These are phyloP conservation scores for Rhizophagus sp. DNA, from an alignment of 192 early-diverging fungal species.

Conservation along the genomic window DNA sequence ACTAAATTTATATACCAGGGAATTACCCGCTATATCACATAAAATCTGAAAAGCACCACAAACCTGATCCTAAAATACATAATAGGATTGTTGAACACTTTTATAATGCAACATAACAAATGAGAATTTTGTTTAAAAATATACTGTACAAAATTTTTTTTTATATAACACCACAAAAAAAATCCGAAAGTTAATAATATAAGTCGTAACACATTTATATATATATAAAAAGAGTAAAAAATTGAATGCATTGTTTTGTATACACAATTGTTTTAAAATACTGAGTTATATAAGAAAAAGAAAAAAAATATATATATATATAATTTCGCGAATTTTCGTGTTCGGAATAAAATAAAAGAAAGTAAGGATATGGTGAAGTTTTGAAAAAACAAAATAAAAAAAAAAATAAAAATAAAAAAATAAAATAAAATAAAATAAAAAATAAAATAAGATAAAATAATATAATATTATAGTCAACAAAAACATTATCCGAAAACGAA, in stretches of 20 bases:
- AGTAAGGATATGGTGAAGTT: background rate
- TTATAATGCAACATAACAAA: too few relatives aligned
- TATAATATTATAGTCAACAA: too few relatives aligned
- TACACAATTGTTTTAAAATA: conserved; percentile 12
- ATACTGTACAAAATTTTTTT: too few relatives aligned
- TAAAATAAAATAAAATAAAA: background rate
- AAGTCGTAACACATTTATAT: conserved; percentile 4
- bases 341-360: background rate
- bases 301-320: background rate
- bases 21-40: too few relatives aligned
- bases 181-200: background rate
- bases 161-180: too few relatives aligned
- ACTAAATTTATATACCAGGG: too few relatives aligned
- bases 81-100: too few relatives aligned
- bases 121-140: too few relatives aligned
- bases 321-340: background rate
- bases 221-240: background rate
- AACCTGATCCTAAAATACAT: too few relatives aligned
- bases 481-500: background rate
- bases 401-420: background rate
- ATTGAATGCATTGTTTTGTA: conserved; percentile 11
- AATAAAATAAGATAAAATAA: background rate
- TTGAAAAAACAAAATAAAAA: background rate
- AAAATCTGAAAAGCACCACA: too few relatives aligned
- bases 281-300: background rate